Evolutionary conservation across 192 early-diverging fungal species (phyloP).

Genomic region (Podila verticillata): DNA sequence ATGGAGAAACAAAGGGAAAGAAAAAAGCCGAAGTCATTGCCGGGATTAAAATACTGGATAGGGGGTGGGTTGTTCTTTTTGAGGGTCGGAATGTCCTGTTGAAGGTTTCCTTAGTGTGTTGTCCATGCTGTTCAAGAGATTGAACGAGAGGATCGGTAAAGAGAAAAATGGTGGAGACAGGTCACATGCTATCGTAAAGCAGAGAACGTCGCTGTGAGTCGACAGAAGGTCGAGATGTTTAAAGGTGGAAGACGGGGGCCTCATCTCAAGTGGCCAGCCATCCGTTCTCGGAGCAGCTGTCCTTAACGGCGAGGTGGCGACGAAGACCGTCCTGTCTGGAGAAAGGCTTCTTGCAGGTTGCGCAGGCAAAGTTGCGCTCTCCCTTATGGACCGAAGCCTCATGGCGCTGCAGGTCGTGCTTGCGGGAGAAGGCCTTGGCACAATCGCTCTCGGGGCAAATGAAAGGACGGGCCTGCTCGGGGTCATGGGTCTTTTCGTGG

Average conservation of each 20-base stretch:
- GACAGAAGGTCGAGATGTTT: conserved; percentile 17
- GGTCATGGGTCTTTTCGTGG: conserved; percentile 74
- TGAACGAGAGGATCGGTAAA: conserved; percentile 24
- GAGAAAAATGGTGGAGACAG: conserved; percentile 36
- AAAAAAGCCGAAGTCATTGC: conserved; percentile 11
- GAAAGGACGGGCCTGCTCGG: conserved; percentile 68
- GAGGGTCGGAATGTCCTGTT: conserved; percentile 40
- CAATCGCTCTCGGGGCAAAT: conserved; percentile 61
- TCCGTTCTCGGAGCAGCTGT: conserved; percentile 43
- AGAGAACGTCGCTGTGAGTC: conserved; percentile 11
- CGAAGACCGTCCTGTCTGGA: conserved; percentile 74
- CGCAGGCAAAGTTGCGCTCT: conserved; percentile 67
- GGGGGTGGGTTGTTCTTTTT: conserved; percentile 18
- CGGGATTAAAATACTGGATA: conserved; percentile 10
- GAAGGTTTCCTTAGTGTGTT: conserved; percentile 43
- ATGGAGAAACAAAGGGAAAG: not conserved
- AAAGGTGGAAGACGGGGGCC: conserved; percentile 38
- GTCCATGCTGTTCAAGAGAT: conserved; percentile 15
- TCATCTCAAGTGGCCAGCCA: conserved; percentile 50
- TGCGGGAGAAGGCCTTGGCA: conserved; percentile 67
- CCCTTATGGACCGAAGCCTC: conserved; percentile 70
- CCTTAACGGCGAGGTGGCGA: conserved; percentile 60
- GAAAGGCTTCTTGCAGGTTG: conserved; percentile 63
- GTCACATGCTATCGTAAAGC: conserved; percentile 1
- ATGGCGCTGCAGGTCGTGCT: conserved; percentile 79